These are phyloP conservation scores for Cerrena zonata DNA, from an alignment of 1,284 basidiomycete species.

Conservation along the genomic window DNA sequence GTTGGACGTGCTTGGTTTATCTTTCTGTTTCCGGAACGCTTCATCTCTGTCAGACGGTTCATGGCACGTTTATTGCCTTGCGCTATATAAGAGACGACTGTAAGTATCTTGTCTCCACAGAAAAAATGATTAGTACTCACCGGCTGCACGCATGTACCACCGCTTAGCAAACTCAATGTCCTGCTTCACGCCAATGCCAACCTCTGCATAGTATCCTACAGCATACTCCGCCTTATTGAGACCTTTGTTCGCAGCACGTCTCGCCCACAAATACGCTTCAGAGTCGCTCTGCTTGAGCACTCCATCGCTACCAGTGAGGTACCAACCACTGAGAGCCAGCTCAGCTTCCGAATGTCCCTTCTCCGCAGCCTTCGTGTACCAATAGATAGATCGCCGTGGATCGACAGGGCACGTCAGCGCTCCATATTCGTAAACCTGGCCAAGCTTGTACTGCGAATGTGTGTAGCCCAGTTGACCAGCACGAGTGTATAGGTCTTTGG, in stretches of 20 bases:
- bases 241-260: slow-evolving; percentile 89
- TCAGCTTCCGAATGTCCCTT: slow-evolving; percentile 93
- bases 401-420: slow-evolving; percentile 85
- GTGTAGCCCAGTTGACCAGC: slow-evolving; percentile 92
- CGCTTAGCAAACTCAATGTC: slow-evolving; percentile 93
- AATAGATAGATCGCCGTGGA: slow-evolving; percentile 88
- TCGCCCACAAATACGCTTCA: slow-evolving; percentile 95
- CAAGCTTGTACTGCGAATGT: slow-evolving; percentile 91
- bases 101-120: neutral
- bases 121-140: slow-evolving; percentile 41
- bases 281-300: slow-evolving; percentile 96
- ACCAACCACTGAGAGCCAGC: slow-evolving; percentile 95
- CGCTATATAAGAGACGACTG: slow-evolving; percentile 40
- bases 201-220: slow-evolving; percentile 94
- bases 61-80: slow-evolving; percentile 94
- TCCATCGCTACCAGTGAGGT: slow-evolving; percentile 89
- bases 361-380: slow-evolving; percentile 97
- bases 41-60: slow-evolving; percentile 90
- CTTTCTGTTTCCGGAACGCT: slow-evolving; percentile 70
- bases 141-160: slow-evolving; percentile 98
- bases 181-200: slow-evolving; percentile 94
- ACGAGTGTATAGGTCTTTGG: slow-evolving; percentile 84
- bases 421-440: slow-evolving; percentile 93
- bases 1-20: slow-evolving; percentile 77
- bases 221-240: slow-evolving; percentile 93